phyloP scores from a whole-genome alignment of 2,329 filamentous ascomycete genomes.

The Xylogone sp. region DNA sequence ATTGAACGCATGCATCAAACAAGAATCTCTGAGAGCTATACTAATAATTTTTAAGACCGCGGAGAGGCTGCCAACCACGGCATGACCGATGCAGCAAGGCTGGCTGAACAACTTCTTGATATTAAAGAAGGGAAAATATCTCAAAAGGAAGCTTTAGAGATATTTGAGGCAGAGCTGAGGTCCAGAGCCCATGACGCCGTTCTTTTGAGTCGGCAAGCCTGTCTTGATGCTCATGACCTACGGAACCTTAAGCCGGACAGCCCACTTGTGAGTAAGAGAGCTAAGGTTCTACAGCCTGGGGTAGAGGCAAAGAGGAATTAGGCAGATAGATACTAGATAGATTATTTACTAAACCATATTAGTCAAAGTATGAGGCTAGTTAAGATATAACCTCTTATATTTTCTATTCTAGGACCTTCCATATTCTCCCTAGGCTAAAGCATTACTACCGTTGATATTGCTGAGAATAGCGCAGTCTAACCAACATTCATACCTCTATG shows the following conservation, averaged over 20 bases:
- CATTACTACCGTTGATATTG: too few species aligned
- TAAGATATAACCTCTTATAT: too few species aligned
- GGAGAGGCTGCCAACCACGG: conserved; percentile 55
- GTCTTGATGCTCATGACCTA: conserved; percentile 31
- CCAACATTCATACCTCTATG: too few species aligned
- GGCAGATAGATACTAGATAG: too few species aligned
- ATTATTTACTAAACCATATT: too few species aligned
- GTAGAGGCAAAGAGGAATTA: not conserved
- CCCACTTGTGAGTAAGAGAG: conserved; percentile 15
- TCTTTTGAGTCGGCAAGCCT: conserved; percentile 29
- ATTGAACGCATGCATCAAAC: not conserved
- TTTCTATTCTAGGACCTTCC: too few species aligned
- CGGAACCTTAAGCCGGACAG: conserved; percentile 16
- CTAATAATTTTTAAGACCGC: conserved; percentile 30
- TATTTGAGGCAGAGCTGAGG: conserved; percentile 30
- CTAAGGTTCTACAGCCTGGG: conserved; percentile 5
- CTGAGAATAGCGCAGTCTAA: too few species aligned
- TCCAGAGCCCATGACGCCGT: conserved; percentile 27
- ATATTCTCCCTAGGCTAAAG: too few species aligned
- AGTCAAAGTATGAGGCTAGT: too few species aligned
- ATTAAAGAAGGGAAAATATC: not conserved
- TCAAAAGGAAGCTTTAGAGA: conserved; percentile 15
- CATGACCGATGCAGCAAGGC: conserved; percentile 45
- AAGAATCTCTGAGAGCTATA: not conserved
- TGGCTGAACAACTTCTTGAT: conserved; percentile 24